phyloP scores from a whole-genome alignment of 176 grass and related monocot species.

The Musa itinerans region DNA sequence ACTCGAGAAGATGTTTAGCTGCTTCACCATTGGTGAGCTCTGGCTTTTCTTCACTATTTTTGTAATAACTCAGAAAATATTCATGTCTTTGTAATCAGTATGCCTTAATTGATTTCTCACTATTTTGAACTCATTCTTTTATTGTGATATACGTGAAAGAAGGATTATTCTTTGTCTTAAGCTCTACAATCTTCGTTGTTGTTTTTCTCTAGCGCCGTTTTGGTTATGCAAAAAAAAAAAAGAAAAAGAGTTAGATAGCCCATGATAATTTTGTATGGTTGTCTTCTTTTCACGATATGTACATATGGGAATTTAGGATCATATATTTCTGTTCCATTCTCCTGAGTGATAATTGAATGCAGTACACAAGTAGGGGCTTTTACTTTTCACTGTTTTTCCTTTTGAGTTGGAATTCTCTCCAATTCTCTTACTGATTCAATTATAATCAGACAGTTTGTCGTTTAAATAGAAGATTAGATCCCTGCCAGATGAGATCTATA shows the following conservation, averaged over 20 bases:
- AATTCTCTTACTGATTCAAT: background rate
- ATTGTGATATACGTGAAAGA: background rate
- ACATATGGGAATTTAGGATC: background rate
- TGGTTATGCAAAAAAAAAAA: too few relatives aligned
- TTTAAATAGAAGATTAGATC: background rate
- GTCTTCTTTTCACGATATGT: background rate
- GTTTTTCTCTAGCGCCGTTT: too few relatives aligned
- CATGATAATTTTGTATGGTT: background rate
- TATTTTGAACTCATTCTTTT: background rate
- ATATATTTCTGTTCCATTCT: background rate
- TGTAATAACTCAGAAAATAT: background rate
- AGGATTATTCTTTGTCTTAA: background rate
- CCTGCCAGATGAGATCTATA: background rate
- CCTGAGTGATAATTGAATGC: background rate
- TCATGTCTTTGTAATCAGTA: background rate
- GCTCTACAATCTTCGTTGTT: too few relatives aligned
- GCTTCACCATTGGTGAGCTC: constrained; percentile 65
- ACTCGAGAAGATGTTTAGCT: constrained; percentile 74
- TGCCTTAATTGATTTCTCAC: background rate
- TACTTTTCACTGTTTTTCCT: background rate
- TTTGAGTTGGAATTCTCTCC: background rate
- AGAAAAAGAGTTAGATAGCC: background rate
- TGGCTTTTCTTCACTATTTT: background rate
- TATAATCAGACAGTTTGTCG: background rate
- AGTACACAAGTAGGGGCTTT: background rate